Conservation (phyloP, 2,329 filamentous ascomycete species). For the Hypoxylon sp. region DNA sequence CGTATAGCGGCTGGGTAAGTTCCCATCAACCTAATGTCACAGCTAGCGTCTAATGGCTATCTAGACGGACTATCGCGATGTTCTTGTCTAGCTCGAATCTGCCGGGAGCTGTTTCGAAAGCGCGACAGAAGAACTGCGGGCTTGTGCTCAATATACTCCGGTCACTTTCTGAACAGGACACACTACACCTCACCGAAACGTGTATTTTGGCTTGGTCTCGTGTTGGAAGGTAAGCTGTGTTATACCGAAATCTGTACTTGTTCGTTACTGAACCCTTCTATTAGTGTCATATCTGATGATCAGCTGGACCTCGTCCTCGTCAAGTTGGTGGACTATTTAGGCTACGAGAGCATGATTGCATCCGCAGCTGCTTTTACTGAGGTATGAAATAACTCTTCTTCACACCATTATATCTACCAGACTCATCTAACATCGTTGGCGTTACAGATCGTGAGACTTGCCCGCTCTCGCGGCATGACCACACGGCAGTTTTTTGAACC, state of each 20-base stretch:
- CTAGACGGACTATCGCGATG: constrained; percentile 68
- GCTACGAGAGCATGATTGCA: constrained; percentile 80
- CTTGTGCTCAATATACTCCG: constrained; percentile 75
- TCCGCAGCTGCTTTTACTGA: constrained; percentile 86
- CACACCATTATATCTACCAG: not conserved
- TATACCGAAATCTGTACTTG: not conserved
- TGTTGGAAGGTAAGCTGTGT: constrained; percentile 72
- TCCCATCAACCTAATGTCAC: constrained; percentile 12
- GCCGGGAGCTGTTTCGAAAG: constrained; percentile 47
- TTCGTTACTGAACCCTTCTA: constrained; percentile 10
- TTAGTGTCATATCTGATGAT: constrained; percentile 74
- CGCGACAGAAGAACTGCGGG: constrained; percentile 70
- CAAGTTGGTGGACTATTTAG: constrained; percentile 85
- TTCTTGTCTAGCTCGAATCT: constrained; percentile 65
- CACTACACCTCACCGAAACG: constrained; percentile 77
- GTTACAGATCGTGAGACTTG: constrained; percentile 69
- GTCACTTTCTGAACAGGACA: constrained; percentile 73
- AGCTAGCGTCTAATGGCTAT: constrained; percentile 30
- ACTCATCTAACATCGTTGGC: constrained; percentile 5
- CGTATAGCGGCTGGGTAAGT: constrained; percentile 78
- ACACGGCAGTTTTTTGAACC: constrained; percentile 78
- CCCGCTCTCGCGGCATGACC: constrained; percentile 68
- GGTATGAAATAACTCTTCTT: constrained; percentile 52
- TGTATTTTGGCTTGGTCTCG: constrained; percentile 88
- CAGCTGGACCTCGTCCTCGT: constrained; percentile 88